Base-by-base conservation (phyloP, 192 early-diverging fungal genomes). In the Entomortierella beljakovae region DNA sequence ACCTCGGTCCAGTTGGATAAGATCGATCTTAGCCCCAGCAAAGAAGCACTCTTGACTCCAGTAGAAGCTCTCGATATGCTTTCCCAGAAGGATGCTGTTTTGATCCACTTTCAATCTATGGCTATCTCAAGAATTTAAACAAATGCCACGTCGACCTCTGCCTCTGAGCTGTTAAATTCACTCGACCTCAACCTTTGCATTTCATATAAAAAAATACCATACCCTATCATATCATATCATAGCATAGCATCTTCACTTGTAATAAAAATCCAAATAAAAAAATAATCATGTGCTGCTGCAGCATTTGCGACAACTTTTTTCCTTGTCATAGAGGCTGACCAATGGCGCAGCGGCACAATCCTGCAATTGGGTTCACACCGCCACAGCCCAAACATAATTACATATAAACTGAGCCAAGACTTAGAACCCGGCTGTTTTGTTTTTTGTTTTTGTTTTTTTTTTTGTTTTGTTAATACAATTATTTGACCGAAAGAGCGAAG, bases 1-100 rank as follows among this genome's bases (percentile, higher is more conserved):
- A 70, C 74, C 57, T 79, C 67, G 38, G 34, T 70, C 64, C 74
- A 79, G n/a, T 61, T 79, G 46, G 57, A 35, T 26, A 29, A 35
- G 15, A 18, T 51, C 13, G 74, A 79, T 22, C 13, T 79, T 25
- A 34, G 61, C n/a, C 66, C 58, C 16, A 37, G 49, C 57, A 61
- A 70, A 55, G 57, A 38, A 40, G 18, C 48, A 8, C 32, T 54
- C 54, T n/a, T 70, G 26, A 61, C 59, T 31, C 65, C 33, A 18
- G 43, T 62, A 34, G 29, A 51, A 9, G 64, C 64, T 33, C 7
- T 75, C 9, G 64, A 75, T 40, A 66, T 62, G 58, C 73, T 68
- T 60, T 60, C 57, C 28, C 34, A 58, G 43, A 79, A 69, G 74
- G 54, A 46, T 18, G 22, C 38, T 40, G 35, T 49, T 51, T 35